Percentiles rank a stretch among this genome's conserved stretches.
phyloP scores from a whole-genome alignment of 2,329 filamentous ascomycete species.

The Hypoxylon sp. region DNA sequence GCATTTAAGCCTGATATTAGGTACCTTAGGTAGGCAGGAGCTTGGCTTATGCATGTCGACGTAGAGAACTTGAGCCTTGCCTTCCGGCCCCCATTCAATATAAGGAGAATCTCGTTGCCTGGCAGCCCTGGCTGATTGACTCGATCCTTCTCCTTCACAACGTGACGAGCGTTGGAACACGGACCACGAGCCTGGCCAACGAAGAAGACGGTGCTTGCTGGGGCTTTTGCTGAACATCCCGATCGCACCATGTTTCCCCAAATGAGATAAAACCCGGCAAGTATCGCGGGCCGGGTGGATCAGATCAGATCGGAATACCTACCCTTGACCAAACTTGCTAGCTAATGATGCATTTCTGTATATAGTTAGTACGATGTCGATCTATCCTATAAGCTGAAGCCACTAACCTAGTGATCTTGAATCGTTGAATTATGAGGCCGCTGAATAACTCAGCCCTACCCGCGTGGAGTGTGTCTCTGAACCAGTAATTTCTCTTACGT shows the following conservation, averaged over 20 bases:
- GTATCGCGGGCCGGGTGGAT: not conserved
- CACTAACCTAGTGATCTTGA: no score
- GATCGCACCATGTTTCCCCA: not conserved
- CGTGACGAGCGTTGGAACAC: not conserved
- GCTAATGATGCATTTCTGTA: not conserved
- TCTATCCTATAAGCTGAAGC: not conserved
- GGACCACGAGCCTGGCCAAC: not conserved
- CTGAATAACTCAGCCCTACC: not conserved
- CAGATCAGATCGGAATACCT: no score
- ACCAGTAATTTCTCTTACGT: no score
- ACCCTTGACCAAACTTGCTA: not conserved
- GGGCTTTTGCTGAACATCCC: not conserved
- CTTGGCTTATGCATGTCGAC: not conserved
- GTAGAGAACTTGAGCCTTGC: not conserved
- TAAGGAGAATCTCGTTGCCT: not conserved
- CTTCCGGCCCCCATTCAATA: not conserved
- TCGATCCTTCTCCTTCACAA: not conserved
- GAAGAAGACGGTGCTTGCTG: not conserved
- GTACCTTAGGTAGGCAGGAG: not conserved
- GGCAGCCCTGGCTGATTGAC: not conserved
- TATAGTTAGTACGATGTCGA: not conserved
- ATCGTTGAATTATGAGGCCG: not conserved
- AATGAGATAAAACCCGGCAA: not conserved
- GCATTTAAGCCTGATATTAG: not conserved
- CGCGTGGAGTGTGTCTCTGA: not conserved